Evolutionary conservation across 805 yeast species (phyloP).

Genomic region (Diddensiella caesifluorescens): DNA sequence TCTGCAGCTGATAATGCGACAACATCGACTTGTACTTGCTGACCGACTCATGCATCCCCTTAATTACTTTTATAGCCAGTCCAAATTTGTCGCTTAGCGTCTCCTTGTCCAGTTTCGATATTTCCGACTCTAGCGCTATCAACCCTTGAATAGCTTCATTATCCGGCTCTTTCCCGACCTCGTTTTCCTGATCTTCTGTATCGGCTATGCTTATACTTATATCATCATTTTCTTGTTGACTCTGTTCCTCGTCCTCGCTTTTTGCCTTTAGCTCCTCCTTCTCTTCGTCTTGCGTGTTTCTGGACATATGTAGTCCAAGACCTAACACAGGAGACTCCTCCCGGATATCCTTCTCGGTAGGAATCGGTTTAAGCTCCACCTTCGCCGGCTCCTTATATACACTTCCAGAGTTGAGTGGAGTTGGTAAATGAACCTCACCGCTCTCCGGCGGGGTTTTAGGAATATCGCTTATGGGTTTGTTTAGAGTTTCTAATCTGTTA

Average conservation of each 20-base stretch:
- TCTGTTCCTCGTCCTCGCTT: background rate
- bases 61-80: conserved; percentile 11
- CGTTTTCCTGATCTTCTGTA: background rate
- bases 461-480: conserved; percentile 1
- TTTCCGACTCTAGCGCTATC: background rate
- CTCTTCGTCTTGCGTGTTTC: background rate
- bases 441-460: conserved; percentile 8
- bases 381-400: conserved; percentile 9
- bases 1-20: conserved; percentile 31
- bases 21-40: conserved; percentile 14
- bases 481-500: too few relatives aligned
- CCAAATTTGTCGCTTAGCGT: conserved; percentile 3
- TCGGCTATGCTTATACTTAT: conserved; percentile 1
- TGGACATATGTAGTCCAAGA: background rate
- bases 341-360: too few relatives aligned
- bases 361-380: too few relatives aligned
- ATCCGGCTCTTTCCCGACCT: background rate
- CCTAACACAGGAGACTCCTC: background rate
- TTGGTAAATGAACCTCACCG: conserved; percentile 12
- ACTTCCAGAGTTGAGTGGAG: conserved; percentile 20
- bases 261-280: background rate
- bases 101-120: conserved; percentile 2
- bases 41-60: conserved; percentile 9
- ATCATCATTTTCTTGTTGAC: background rate
- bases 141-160: conserved; percentile 7